Evolutionary conservation across 805 yeast genomes (phyloP), one percentile per base, ranked within the genome.

Genomic region (Spathaspora girioi): DNA sequence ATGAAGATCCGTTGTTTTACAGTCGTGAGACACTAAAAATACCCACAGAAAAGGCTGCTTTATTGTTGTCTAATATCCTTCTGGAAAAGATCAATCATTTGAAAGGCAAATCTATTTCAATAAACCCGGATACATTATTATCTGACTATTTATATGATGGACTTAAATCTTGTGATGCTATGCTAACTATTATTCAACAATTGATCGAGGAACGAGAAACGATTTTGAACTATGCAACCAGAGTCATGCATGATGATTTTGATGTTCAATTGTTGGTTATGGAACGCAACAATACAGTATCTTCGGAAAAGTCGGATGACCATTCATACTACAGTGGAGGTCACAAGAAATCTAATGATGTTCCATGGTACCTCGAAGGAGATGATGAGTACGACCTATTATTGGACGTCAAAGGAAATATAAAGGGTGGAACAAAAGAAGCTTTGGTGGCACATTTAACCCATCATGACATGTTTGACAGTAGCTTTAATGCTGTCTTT

Each of bases 381-480:
- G 91, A 86, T 56, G 83, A 81, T 48, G 89, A 82, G 54, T 76
- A 65, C 55, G 82, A 79, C 52, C 69, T 66, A 43, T 59, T 74
- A 23, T 83, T 82, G 59, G 94, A 89, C 56, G 70, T 82, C 29
- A 81, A 82, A 53, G 94, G 92, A 1, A 77, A 77, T 49, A 78
- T 91, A 38, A 87, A 86, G 64, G 97, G 97, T 48, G 97, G 97
- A 5, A 81, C 96, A 0, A 78, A 82, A 44, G 83, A 80, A 43
- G 96, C 96, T 0, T 70, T 93, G 43, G 77, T 93, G 7, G 86
- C 90, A 49, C 89, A 88, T 65, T 73, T 92, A 53, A 89, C 96
- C 0, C 87, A 84, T 61, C 96, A 90, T 61, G 81, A 80, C 49
- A 66, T 78, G 40, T 68, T 79, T 19, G 88, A 84, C 60, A 78